These are phyloP conservation scores for Fraxinus excelsior DNA, from an alignment of 257 asterid genomes.

Conservation along the genomic window DNA sequence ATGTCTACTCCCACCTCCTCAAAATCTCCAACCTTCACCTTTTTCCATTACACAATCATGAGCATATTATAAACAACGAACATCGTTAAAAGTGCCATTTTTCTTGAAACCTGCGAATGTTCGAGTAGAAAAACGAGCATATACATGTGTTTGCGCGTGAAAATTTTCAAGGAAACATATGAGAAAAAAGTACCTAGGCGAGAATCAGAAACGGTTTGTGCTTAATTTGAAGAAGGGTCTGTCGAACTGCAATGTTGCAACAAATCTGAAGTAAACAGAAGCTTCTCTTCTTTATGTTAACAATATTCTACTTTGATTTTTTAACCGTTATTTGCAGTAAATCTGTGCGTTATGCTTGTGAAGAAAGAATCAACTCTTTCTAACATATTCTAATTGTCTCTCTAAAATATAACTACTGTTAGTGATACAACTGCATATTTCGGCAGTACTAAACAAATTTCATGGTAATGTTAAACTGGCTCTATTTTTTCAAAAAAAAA, in stretches of 20 bases:
- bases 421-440: no score
- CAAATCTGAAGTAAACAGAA: neutral
- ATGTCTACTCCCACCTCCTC: neutral
- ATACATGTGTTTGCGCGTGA: neutral
- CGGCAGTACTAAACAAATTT: no score
- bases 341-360: neutral
- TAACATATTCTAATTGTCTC: no score
- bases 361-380: no score
- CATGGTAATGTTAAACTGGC: no score
- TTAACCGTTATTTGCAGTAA: neutral
- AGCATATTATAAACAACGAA: neutral
- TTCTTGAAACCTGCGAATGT: neutral
- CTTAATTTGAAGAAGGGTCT: neutral
- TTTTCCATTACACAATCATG: neutral
- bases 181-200: neutral
- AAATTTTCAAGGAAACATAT: no score
- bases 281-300: neutral
- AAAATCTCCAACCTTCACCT: neutral
- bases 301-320: neutral
- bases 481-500: no score
- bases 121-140: neutral
- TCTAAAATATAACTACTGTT: no score
- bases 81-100: no score
- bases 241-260: neutral
- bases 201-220: neutral